phyloP scores from a whole-genome alignment of 257 asterid genomes.

The Plantago ovata region DNA sequence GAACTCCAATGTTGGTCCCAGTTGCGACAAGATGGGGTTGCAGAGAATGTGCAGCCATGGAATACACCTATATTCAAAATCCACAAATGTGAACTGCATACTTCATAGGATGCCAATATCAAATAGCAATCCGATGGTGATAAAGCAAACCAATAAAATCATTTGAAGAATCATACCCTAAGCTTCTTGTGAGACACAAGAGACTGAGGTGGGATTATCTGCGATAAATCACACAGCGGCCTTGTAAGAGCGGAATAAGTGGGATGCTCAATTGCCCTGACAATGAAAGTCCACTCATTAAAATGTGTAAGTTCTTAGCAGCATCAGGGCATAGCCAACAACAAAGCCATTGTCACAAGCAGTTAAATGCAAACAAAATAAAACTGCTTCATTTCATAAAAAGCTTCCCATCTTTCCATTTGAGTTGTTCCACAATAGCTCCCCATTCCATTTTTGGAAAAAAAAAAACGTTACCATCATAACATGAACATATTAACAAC shows the following conservation, averaged over 20 bases:
- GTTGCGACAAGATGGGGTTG: conserved; percentile 97
- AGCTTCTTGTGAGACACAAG: conserved; percentile 97
- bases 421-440: no score
- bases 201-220: conserved; percentile 88
- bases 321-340: conserved; percentile 20
- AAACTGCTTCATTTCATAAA: no score
- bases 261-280: conserved; percentile 99
- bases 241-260: conserved; percentile 96
- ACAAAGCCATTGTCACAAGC: conserved; percentile 4
- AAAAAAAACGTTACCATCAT: no score
- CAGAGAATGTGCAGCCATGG: conserved; percentile 95
- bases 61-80: conserved; percentile 55
- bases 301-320: conserved; percentile 8
- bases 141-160: conserved; percentile 6
- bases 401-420: no score
- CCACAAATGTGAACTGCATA: conserved; percentile 16
- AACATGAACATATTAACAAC: no score
- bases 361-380: no score
- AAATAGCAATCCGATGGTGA: background rate
- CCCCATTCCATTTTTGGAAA: no score
- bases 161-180: conserved; percentile 49
- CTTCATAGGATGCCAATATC: conserved; percentile 15
- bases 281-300: conserved; percentile 25
- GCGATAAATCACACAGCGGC: conserved; percentile 94
- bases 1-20: conserved; percentile 94